A percentile compares a stretch with the other conserved stretches of the same genome.
Conservation (phyloP, 768 basidiomycete species). For the Tulasnella sp. region DNA sequence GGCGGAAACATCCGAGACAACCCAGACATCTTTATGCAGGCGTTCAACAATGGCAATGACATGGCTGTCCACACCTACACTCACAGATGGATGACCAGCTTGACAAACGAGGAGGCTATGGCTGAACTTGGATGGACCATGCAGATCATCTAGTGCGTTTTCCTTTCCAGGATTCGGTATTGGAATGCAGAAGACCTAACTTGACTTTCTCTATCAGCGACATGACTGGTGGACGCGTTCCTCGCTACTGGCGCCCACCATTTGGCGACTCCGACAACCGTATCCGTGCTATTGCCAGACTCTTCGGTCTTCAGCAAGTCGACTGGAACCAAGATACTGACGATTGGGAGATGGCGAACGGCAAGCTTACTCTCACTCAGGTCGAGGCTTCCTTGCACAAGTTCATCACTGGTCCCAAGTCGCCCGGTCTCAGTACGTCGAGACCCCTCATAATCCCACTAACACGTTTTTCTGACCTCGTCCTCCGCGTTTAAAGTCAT, state of each 20-base stretch:
- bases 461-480: not conserved
- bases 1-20: slow-evolving; percentile 67
- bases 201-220: slow-evolving; percentile 40
- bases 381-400: slow-evolving; percentile 51
- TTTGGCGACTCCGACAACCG: slow-evolving; percentile 72
- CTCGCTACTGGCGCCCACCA: slow-evolving; percentile 83
- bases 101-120: slow-evolving; percentile 48
- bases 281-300: slow-evolving; percentile 77
- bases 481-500: slow-evolving; percentile 42
- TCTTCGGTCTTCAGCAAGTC: slow-evolving; percentile 80
- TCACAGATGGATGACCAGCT: slow-evolving; percentile 76
- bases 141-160: slow-evolving; percentile 52
- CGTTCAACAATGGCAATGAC: slow-evolving; percentile 44
- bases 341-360: slow-evolving; percentile 34
- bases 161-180: not conserved
- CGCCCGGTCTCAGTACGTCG: slow-evolving; percentile 56
- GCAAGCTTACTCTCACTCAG: slow-evolving; percentile 45
- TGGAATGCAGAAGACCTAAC: not conserved
- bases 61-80: slow-evolving; percentile 46
- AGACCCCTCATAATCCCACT: not conserved
- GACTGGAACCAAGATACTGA: slow-evolving; percentile 78
- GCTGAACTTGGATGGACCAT: slow-evolving; percentile 80
- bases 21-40: slow-evolving; percentile 53
- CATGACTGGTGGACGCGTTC: slow-evolving; percentile 70
- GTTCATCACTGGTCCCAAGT: slow-evolving; percentile 58